Evolutionary conservation across 1,284 basidiomycete species (phyloP), one percentile per base, ranked within the genome.

Genomic region (Ceratobasidium papillatum): DNA sequence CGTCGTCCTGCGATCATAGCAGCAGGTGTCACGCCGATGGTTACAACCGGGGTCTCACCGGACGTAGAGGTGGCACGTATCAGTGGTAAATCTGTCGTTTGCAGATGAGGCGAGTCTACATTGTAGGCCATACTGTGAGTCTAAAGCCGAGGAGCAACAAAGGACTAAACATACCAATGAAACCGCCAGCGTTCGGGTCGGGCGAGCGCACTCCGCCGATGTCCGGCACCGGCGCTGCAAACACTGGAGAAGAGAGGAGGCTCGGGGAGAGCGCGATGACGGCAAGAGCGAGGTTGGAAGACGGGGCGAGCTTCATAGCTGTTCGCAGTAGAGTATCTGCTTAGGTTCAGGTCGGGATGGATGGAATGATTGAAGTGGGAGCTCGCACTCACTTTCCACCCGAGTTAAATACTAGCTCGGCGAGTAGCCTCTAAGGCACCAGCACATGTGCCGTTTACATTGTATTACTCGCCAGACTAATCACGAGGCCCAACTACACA

Each of bases 201-300:
- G 66, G 66, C n/a, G 66, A 69, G 38, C 58, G 38, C n/a, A n/a
- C n/a, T 2, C 36, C 54, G 27, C 25, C 52, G 4, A 32, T 25
- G 12, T 56, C 52, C 22, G 43, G 34, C 5, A 54, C 59, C 36
- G 66, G 66, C 8, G 66, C 66, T n/a, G 66, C 66, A 32, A 68
- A 69, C 38, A 58, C 54, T 14, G 66, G 66, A 25, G 66, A 69
- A 12, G 66, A 41, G 12, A 69, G 41, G 4, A 69, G 34, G 38
- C 25, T 69, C 32, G 66, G 66, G 17, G 66, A 69, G 36, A 69
- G 43, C 36, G 66, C 66, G 11, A 69, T 32, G 1, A 54, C 27
- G 22, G 66, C 66, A 45, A 69, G 52, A 11, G 66, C 66, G 47
- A 69, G 19, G 41, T 56, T 69, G 41, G 66, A 52, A 36, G 66